Percentiles rank a stretch among this genome's conserved stretches.
These are phyloP conservation scores for Oryza glaberrima DNA, from an alignment of 176 grass and related monocot species.

Conservation along the genomic window DNA sequence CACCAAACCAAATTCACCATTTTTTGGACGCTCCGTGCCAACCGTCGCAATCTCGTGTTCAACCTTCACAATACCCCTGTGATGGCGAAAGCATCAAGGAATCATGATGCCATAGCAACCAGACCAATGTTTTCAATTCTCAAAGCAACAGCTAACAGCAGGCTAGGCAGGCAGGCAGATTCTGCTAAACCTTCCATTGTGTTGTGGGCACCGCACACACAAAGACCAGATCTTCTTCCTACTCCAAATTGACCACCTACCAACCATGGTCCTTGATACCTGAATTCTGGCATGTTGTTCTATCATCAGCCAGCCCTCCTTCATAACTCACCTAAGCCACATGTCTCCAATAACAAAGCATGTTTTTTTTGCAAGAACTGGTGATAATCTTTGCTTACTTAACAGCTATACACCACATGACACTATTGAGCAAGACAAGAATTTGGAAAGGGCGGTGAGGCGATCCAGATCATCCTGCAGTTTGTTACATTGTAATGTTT, in stretches of 20 bases:
- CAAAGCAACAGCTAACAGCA: neutral
- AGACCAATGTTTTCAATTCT: neutral
- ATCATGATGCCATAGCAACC: neutral
- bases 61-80: neutral
- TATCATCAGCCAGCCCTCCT: neutral
- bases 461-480: neutral
- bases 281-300: neutral
- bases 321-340: neutral
- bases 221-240: constrained; percentile 30
- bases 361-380: constrained; percentile 5
- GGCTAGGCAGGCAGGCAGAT: neutral
- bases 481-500: neutral
- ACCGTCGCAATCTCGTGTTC: neutral
- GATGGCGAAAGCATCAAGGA: neutral
- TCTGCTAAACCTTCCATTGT: neutral
- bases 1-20: too few species aligned
- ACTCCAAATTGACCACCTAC: constrained; percentile 41
- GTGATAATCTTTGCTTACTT: neutral
- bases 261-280: neutral
- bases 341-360: constrained; percentile 7
- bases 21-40: neutral
- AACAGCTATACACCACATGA: neutral
- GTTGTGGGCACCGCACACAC: neutral
- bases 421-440: neutral
- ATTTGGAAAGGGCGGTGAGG: neutral